Base-by-base conservation (phyloP, 164 flowering plant genomes). In the Euptelea pleiosperma region DNA sequence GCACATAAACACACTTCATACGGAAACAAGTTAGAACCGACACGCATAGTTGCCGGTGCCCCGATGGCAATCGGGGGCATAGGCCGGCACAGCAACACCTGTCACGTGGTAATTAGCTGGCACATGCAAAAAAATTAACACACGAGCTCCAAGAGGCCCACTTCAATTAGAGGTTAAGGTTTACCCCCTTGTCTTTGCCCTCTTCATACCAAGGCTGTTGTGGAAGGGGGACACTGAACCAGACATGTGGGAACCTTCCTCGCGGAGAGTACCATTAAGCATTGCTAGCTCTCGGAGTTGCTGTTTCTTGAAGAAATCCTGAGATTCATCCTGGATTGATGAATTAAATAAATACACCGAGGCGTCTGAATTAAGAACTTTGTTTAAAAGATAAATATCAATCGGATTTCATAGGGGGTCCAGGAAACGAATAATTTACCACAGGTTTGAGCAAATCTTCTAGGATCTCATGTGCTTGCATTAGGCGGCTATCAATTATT, bases 201-300 rank as follows among this genome's bases (percentile, higher is more conserved):
- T 87, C 74, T 92, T 94, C 94, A 94, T 82, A 7, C 96, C 96
- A 6, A 91, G 91, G 74, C 96, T 91, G 86, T 82, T 84, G 66
- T 90, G 70, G 81, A 87, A 94, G 37, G 98, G 99, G 37, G 99
- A 94, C 1, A 87, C 84, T 6, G 99, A 87, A 37, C 96, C 89
- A n/a, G 96, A 74, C 89, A 89, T 82, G 40, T 87, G 91, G n/a
- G 96, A 86, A 43, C 83, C 90, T 65, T 88, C 97, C 35, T 91
- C 97, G 46, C 91, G 85, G 29, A 91, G 80, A 8, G 91, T 94
- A 10, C 96, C 96, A 68, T 94, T 94, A n/a, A 94, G 80, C 82
- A 94, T 71, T 18, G 99, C 99, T 37, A 94, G 78, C 81, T 94
- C 99, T 53, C 99, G 75, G 39, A 94, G 83, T 77, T 94, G 99